Conservation (phyloP, 2,329 filamentous ascomycete genomes). For the Cordyceps javanica region DNA sequence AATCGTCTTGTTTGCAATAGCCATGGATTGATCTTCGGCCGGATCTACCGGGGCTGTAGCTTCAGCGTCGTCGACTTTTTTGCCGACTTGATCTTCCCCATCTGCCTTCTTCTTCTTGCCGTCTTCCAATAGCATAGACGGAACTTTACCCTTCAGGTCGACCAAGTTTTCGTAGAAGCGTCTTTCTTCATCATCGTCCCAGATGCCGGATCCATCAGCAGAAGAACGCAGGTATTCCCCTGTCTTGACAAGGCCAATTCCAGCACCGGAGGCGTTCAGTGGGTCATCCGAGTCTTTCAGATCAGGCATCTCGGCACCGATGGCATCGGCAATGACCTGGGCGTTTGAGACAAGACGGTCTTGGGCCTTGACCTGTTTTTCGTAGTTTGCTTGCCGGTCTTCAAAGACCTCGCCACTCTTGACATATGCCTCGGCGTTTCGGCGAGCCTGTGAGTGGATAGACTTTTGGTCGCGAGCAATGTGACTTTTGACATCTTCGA, state of each 20-base stretch:
- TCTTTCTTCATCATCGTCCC: conserved; percentile 97
- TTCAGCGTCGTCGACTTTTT: conserved; percentile 57
- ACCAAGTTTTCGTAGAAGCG: conserved; percentile 97
- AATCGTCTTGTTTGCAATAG: conserved; percentile 95
- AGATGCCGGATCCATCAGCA: conserved; percentile 87
- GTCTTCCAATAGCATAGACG: conserved; percentile 87
- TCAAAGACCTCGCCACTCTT: conserved; percentile 98
- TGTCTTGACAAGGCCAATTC: conserved; percentile 89
- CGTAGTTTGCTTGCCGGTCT: conserved; percentile 90
- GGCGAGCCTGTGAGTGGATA: conserved; percentile 77
- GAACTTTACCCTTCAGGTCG: conserved; percentile 92
- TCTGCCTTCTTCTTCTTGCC: conserved; percentile 90
- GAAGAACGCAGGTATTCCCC: conserved; percentile 89
- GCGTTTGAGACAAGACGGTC: conserved; percentile 87
- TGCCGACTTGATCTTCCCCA: conserved; percentile 73
- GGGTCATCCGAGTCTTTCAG: conserved; percentile 75
- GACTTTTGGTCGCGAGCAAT: conserved; percentile 88
- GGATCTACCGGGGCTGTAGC: conserved; percentile 42
- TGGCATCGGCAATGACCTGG: conserved; percentile 80
- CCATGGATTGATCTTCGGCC: conserved; percentile 78
- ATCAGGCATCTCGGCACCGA: conserved; percentile 90
- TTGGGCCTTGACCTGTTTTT: conserved; percentile 86
- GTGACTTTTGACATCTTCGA: conserved; percentile 87
- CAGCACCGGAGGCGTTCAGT: conserved; percentile 59
- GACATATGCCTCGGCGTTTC: conserved; percentile 96